Evolutionary conservation across 169 alveolate genomes (phyloP), one percentile per base, ranked within the genome.

Genomic region (Plasmodium chabaudi): DNA sequence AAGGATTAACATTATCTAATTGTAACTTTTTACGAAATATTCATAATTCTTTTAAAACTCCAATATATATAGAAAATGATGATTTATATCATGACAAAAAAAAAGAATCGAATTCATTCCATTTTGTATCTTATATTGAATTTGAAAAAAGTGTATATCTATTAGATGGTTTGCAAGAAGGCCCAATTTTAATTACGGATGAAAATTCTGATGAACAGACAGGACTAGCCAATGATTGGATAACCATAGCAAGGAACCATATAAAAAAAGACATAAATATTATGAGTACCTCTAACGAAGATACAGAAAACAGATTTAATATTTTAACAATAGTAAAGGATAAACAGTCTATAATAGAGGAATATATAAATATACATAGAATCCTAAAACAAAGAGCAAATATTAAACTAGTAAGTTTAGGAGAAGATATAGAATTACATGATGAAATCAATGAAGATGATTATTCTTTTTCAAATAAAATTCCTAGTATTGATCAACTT

Each of bases 81-180:
- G 89, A 94, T 72, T 61, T 70, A 1, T 71, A 91, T 72, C 95
- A 95, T 9, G 88, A 92, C 23, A 96, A 94, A 15, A 65, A 87
- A 46, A 71, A 72, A 63, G 94, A 93, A 13, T 97, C 94, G 47
- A 98, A 97, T 93, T 97, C 95, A 23, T 97, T 95, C 70, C 99
- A 97, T 71, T 97, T 96, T 84, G 95, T 97, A 23, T 88, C 97
- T 4, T 97, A 95, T 77, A 91, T 97, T 13, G 98, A 97, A 27
- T 95, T 92, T 77, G 95, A 72, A 3, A 39, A 77, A 7, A 56
- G 21, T 21, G 94, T 91, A 9, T 91, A 91, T 74, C 74, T 88
- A 42, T 67, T 91, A 34, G 94, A 91, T 59, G 94, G 94, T 2
- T 84, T 91, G 19, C 89, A 91, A 59, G 70, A 88, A 7, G 94